Conservation (phyloP, 495 filamentous ascomycete species). For the Margaritispora aquatica region DNA sequence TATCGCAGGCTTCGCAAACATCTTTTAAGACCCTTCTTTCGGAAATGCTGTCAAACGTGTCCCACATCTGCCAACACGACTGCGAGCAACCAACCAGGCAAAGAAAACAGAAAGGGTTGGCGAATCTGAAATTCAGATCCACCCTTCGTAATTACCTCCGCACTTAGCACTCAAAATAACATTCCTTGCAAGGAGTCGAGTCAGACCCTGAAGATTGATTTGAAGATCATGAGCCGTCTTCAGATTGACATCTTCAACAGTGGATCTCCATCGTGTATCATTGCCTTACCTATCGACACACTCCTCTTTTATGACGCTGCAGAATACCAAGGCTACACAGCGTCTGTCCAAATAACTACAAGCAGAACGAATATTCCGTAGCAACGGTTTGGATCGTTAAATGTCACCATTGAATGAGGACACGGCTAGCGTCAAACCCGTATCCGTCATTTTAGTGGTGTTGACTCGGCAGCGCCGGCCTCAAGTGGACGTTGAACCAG, state of each 20-base stretch:
- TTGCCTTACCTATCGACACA: background rate
- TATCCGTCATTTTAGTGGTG: background rate
- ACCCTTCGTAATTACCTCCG: background rate
- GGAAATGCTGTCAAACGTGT: background rate
- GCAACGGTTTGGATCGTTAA: background rate
- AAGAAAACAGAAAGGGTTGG: background rate
- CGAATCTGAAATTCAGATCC: background rate
- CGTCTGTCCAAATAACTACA: too few species aligned
- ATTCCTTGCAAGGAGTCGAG: background rate
- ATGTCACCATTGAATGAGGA: background rate
- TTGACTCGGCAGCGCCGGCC: background rate
- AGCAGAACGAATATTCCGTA: background rate
- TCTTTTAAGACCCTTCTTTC: background rate
- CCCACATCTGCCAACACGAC: background rate
- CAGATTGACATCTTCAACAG: background rate
- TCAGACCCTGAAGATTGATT: background rate
- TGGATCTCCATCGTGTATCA: background rate
- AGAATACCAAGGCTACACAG: too few species aligned
- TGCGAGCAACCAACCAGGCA: background rate
- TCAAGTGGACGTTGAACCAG: background rate
- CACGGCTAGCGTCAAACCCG: too few species aligned
- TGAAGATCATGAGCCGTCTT: background rate
- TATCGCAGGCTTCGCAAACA: too few species aligned
- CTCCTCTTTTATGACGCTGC: background rate
- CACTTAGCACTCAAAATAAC: background rate